Percentiles rank a stretch among this genome's conserved stretches.
phyloP scores from a whole-genome alignment of 2,329 filamentous ascomycete species.

The Setomelanomma holmii region DNA sequence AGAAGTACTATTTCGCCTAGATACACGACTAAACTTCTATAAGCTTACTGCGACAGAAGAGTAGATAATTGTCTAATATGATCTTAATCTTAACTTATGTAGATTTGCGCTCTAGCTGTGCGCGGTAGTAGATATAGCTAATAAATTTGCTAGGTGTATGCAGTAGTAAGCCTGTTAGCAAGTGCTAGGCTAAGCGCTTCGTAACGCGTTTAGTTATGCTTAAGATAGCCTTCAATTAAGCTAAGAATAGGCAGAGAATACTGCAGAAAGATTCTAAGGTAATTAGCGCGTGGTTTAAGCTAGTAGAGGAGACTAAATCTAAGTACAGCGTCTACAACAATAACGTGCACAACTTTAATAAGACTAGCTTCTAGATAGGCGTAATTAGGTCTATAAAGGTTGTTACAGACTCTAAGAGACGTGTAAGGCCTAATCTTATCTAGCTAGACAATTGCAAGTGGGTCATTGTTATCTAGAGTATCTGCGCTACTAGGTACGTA shows the following conservation, averaged over 20 bases:
- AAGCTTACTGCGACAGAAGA: too few species aligned
- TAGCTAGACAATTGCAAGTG: slow-evolving; percentile 15
- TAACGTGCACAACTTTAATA: slow-evolving; percentile 15
- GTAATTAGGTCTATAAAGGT: slow-evolving; percentile 16
- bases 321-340: slow-evolving; percentile 14
- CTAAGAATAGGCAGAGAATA: slow-evolving; percentile 14
- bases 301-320: too few species aligned
- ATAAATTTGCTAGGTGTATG: slow-evolving; percentile 16
- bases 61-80: too few species aligned
- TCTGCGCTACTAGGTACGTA: background rate
- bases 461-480: background rate
- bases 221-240: too few species aligned
- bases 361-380: slow-evolving; percentile 35
- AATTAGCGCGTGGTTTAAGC: too few species aligned
- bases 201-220: too few species aligned
- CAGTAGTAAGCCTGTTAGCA: slow-evolving; percentile 9
- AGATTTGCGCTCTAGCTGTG: slow-evolving; percentile 1
- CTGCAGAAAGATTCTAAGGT: background rate
- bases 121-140: slow-evolving; percentile 20
- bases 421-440: slow-evolving; percentile 1
- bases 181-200: too few species aligned
- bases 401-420: slow-evolving; percentile 10
- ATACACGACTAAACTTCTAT: too few species aligned
- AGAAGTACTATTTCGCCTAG: too few species aligned
- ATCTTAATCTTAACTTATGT: too few species aligned